phyloP scores from a whole-genome alignment of 371 early-diverging fungal genomes.

The Dichotomocladium elegans region DNA sequence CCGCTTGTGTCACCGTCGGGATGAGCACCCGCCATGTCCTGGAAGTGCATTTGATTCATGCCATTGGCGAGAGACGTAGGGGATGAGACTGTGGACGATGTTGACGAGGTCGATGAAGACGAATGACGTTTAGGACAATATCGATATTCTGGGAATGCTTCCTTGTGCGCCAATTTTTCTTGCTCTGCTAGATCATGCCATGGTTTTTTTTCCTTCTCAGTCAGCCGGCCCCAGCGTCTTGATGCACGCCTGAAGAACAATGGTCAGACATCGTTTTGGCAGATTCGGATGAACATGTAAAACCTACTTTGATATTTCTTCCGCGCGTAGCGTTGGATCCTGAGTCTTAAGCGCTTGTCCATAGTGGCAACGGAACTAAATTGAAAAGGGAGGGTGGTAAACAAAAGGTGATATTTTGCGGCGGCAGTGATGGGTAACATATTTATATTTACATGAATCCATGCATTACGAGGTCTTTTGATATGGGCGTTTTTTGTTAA shows the following conservation, averaged over 20 bases:
- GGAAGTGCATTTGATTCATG: not conserved
- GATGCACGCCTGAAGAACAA: constrained; percentile 32
- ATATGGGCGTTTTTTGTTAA: constrained; percentile 32
- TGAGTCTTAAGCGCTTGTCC: constrained; percentile 31
- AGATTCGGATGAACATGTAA: not conserved
- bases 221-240: constrained; percentile 28
- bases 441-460: constrained; percentile 28
- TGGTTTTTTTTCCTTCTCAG: constrained; percentile 40
- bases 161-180: constrained; percentile 40
- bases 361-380: constrained; percentile 33
- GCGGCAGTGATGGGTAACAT: not conserved
- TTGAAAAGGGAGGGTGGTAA: not conserved
- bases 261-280: not conserved
- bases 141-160: constrained; percentile 42
- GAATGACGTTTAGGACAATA: constrained; percentile 37
- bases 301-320: constrained; percentile 34
- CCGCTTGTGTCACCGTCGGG: not conserved
- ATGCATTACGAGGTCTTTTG: constrained; percentile 33
- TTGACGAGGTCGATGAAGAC: constrained; percentile 8
- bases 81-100: constrained; percentile 8
- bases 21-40: not conserved
- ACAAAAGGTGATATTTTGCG: not conserved
- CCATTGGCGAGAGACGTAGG: constrained; percentile 1
- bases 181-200: constrained; percentile 44
- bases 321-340: constrained; percentile 31